phyloP scores from a whole-genome alignment of 352 stramenopile genomes.

The Phytophthora pini region DNA sequence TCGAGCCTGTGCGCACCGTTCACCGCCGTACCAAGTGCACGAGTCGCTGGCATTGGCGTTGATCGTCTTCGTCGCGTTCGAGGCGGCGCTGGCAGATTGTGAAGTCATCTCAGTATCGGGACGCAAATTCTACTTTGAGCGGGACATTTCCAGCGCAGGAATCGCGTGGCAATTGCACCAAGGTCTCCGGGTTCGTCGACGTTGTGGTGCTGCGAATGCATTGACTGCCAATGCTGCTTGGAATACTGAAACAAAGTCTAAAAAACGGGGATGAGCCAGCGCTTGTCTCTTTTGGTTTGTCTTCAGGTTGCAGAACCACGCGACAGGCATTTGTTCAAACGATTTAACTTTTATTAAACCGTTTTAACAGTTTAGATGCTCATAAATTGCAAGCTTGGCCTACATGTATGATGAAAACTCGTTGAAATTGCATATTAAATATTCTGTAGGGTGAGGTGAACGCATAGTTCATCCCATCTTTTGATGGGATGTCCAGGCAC shows the following conservation, averaged over 20 bases:
- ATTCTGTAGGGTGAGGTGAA: conserved; percentile 1
- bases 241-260: conserved; percentile 17
- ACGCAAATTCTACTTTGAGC: conserved; percentile 23
- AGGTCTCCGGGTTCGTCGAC: conserved; percentile 5
- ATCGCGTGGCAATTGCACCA: conserved; percentile 19
- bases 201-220: conserved; percentile 15
- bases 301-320: conserved; percentile 13
- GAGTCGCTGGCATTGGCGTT: conserved; percentile 38
- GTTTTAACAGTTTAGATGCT: too few relatives aligned
- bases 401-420: background rate
- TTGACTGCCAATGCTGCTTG: conserved; percentile 4
- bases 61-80: conserved; percentile 17
- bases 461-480: conserved; percentile 4
- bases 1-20: conserved; percentile 26
- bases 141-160: conserved; percentile 4
- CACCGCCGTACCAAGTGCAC: conserved; percentile 42
- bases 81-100: background rate
- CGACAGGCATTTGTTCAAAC: conserved; percentile 1
- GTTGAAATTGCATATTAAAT: background rate
- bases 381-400: background rate
- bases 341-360: background rate
- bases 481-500: background rate
- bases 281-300: conserved; percentile 17
- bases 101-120: conserved; percentile 16
- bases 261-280: background rate